Percentiles rank a stretch among this genome's conserved stretches.
Conservation (phyloP, 352 stramenopile genomes). For the Hyphochytrium catenoides region DNA sequence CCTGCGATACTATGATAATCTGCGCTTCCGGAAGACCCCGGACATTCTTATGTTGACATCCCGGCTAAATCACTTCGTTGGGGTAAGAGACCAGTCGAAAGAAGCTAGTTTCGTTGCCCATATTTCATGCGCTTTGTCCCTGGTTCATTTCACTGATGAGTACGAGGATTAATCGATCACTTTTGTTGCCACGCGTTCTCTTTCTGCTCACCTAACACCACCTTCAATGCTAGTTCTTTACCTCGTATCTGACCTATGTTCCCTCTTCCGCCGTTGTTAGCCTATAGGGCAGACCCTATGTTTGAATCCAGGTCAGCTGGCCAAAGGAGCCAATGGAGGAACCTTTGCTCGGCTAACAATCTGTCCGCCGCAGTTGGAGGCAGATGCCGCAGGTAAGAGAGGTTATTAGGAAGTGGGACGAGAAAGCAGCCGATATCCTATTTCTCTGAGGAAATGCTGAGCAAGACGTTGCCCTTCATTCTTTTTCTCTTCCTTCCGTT, state of each 20-base stretch:
- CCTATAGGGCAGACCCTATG: slow-evolving; percentile 79
- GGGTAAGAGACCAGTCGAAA: slow-evolving; percentile 27
- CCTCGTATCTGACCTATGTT: too few relatives aligned
- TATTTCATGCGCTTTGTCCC: too few relatives aligned
- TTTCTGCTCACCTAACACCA: slow-evolving; percentile 27
- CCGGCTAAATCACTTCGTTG: slow-evolving; percentile 68
- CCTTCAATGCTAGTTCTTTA: too few relatives aligned
- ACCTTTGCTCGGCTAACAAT: slow-evolving; percentile 79
- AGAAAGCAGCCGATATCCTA: too few relatives aligned
- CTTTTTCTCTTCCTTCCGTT: too few relatives aligned
- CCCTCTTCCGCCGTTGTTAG: too few relatives aligned
- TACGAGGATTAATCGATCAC: neutral
- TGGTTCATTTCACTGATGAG: neutral
- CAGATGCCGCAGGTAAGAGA: too few relatives aligned
- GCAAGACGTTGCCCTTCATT: too few relatives aligned
- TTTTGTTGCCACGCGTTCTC: neutral
- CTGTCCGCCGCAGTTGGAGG: too few relatives aligned
- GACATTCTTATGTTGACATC: slow-evolving; percentile 87
- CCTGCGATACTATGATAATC: slow-evolving; percentile 68
- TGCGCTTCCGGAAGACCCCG: slow-evolving; percentile 65
- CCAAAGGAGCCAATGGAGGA: slow-evolving; percentile 72
- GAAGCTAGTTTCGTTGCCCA: too few relatives aligned
- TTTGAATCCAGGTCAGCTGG: slow-evolving; percentile 81
- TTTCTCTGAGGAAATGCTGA: too few relatives aligned
- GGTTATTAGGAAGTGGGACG: too few relatives aligned